Percentiles rank a stretch among this genome's conserved stretches.
phyloP scores from a whole-genome alignment of 140 eudicot genomes.

The Cichorium intybus region DNA sequence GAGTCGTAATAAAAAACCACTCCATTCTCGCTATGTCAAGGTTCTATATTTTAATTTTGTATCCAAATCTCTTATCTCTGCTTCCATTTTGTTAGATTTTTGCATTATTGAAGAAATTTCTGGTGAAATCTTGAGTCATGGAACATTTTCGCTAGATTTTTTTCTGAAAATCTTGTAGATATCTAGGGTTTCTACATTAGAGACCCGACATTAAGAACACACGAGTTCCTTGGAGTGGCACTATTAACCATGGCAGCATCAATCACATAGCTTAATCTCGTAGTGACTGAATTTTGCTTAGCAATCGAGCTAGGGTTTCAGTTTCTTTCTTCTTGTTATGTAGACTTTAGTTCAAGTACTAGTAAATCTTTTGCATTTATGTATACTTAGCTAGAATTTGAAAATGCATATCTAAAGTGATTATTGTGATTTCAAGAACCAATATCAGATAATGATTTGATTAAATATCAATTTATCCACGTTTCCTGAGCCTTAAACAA shows the following conservation, averaged over 20 bases:
- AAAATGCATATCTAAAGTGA: background rate
- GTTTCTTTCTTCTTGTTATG: background rate
- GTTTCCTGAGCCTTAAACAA: no score
- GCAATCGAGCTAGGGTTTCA: conserved; percentile 18
- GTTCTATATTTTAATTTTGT: conserved; percentile 1
- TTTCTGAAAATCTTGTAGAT: background rate
- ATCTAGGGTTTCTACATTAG: conserved; percentile 8
- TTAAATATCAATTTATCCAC: no score
- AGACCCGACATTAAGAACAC: background rate
- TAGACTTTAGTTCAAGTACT: background rate
- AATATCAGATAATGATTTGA: no score
- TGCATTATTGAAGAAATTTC: background rate
- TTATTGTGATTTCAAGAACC: background rate
- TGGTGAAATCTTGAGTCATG: background rate
- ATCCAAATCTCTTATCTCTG: background rate
- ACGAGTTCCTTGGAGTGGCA: background rate
- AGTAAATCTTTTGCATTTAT: background rate
- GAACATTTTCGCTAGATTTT: conserved; percentile 8
- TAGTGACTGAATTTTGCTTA: background rate
- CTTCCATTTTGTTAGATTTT: conserved; percentile 7
- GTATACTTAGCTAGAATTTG: background rate
- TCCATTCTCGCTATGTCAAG: conserved; percentile 47
- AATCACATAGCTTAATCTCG: background rate
- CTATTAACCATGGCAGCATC: background rate
- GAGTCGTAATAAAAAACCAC: background rate